Conservation (phyloP, 345 rosid species). For the Dimocarpus longan region DNA sequence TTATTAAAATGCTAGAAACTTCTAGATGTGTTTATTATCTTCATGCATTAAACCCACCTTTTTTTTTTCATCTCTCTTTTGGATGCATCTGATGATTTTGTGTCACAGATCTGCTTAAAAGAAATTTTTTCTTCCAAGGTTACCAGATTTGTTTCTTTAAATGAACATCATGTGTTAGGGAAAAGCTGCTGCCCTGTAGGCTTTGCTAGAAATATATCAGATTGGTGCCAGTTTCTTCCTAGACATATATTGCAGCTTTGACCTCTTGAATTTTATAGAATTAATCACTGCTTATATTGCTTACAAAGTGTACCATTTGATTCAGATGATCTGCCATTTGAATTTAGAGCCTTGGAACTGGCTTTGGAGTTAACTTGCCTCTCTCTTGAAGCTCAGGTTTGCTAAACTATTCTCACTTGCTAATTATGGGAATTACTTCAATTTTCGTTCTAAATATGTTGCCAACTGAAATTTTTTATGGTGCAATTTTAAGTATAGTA, state of each 20-base stretch:
- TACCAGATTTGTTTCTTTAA: background rate
- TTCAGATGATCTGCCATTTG: constrained; percentile 97
- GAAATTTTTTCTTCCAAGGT: background rate
- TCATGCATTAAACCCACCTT: background rate
- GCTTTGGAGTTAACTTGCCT: constrained; percentile 89
- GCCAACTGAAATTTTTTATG: constrained; percentile 11
- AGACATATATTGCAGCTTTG: constrained; percentile 3
- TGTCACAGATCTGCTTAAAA: background rate
- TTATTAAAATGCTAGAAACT: background rate
- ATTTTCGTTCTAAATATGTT: background rate
- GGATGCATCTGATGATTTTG: background rate
- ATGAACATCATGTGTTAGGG: background rate
- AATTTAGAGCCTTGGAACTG: constrained; percentile 88
- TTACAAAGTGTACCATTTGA: constrained; percentile 28
- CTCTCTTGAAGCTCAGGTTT: constrained; percentile 90
- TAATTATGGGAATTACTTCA: background rate
- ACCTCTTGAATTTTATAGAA: constrained; percentile 9
- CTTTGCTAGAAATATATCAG: background rate
- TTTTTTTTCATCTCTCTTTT: background rate
- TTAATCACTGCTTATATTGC: constrained; percentile 22
- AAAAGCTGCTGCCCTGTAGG: background rate
- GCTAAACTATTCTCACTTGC: constrained; percentile 21
- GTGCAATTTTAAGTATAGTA: background rate
- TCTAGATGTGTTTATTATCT: background rate
- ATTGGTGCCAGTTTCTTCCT: constrained; percentile 2